Evolutionary conservation across 1,284 basidiomycete genomes (phyloP).

Genomic region (Pterulicium gracile): DNA sequence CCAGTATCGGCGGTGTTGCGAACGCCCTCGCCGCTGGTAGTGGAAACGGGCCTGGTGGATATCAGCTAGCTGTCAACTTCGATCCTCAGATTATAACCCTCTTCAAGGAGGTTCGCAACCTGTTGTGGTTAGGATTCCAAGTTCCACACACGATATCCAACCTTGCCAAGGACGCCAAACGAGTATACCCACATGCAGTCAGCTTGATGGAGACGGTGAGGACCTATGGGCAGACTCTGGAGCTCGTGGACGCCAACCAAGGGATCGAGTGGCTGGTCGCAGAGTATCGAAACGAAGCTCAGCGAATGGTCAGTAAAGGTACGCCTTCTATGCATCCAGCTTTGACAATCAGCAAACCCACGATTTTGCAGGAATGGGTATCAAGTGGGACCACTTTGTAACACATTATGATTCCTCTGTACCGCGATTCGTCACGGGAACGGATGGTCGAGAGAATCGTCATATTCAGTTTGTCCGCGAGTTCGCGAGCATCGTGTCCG

Average conservation of each 20-base stretch:
- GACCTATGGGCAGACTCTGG: slow-evolving; percentile 91
- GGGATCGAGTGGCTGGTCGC: slow-evolving; percentile 91
- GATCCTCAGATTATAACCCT: slow-evolving; percentile 96
- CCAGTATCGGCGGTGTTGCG: not conserved
- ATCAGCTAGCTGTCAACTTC: slow-evolving; percentile 91
- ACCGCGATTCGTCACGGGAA: slow-evolving; percentile 52
- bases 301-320: slow-evolving; percentile 86
- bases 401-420: slow-evolving; percentile 75
- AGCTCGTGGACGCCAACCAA: slow-evolving; percentile 80
- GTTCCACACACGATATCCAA: slow-evolving; percentile 93
- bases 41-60: slow-evolving; percentile 37
- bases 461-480: slow-evolving; percentile 93
- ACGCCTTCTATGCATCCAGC: slow-evolving; percentile 13
- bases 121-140: slow-evolving; percentile 92
- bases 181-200: slow-evolving; percentile 96
- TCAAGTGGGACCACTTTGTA: slow-evolving; percentile 96
- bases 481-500: slow-evolving; percentile 85
- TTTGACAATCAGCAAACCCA: too few relatives aligned
- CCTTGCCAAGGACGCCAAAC: slow-evolving; percentile 96
- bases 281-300: slow-evolving; percentile 83
- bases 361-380: slow-evolving; percentile 61
- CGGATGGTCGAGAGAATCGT: slow-evolving; percentile 75
- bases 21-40: slow-evolving; percentile 21
- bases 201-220: slow-evolving; percentile 97
- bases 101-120: slow-evolving; percentile 95